Base-by-base conservation (phyloP, 305 asterid genomes). In the Fraxinus floribunda region DNA sequence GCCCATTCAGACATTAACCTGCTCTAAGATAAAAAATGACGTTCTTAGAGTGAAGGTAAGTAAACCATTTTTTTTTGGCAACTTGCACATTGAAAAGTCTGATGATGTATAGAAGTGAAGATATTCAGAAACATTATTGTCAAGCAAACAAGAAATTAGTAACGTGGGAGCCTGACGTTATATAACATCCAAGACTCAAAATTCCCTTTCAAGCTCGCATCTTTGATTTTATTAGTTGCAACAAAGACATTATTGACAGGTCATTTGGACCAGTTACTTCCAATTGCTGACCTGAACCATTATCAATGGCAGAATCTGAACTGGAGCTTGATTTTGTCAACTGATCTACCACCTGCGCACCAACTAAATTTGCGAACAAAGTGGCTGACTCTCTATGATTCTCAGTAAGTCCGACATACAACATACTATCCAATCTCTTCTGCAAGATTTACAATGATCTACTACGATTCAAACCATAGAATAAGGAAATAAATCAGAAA, bases 391-490 rank as follows among this genome's bases (percentile, higher is more conserved):
- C 98, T 90, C 83, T 92, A 85, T 97, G 99, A 83, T 93, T 91
- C 85, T 97, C 98, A 49, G 98, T 97, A 68, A 97, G 90, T 85
- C 99, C 99, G 78, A 95, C 91, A 84, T 93, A 95, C 88, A 95
- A 89, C 99, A 94, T 95, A 62, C 81, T 82, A 75, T 94, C 95
- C 90, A 95, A 86, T 91, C 95, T 90, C 88, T 86, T 94, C 99
- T 95, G 98, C 94, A 90, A 89, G 87, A 89, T 84, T 85, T 78
- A 83, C 84, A 88, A 80, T 55, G 83, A 78, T 85, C 88, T 80
- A 86, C 83, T 81, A 78, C 87, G 81, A 85, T 73, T 81, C 20
- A 41, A 75, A 82, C 83, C 83, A 86, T 81, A 36, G 60, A 86
- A 81, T 83, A 84, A 85, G 78, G 78, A 78, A 76, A 86, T 46